Conservation (phyloP, 164 flowering plant species). For the Vitis riparia region DNA sequence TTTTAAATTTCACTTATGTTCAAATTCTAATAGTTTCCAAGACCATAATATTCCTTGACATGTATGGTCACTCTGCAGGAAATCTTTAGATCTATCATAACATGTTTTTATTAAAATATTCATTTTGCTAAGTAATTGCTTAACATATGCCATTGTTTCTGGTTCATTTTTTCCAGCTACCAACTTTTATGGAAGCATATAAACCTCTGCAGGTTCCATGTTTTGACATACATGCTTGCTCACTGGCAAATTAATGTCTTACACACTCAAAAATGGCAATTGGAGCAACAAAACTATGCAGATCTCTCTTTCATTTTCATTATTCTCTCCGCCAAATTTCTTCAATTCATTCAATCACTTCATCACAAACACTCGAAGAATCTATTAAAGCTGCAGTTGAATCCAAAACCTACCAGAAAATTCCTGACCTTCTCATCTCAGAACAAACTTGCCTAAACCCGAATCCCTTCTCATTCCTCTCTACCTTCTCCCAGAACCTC, state of each 20-base stretch:
- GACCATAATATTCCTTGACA: no score
- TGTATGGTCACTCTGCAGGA: no score
- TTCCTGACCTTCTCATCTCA: slow-evolving; percentile 46
- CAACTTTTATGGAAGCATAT: background rate
- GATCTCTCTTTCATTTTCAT: background rate
- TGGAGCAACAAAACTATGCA: slow-evolving; percentile 5
- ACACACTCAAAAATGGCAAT: slow-evolving; percentile 4
- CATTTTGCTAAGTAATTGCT: background rate
- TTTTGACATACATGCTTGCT: background rate
- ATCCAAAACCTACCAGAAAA: slow-evolving; percentile 42
- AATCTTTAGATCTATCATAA: no score
- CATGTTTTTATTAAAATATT: no score
- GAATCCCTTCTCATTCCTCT: slow-evolving; percentile 69
- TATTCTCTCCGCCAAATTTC: slow-evolving; percentile 5
- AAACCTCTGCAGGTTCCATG: slow-evolving; percentile 7
- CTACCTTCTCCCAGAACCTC: slow-evolving; percentile 29
- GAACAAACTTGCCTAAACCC: slow-evolving; percentile 26
- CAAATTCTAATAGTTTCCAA: no score
- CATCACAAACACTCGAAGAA: slow-evolving; percentile 34
- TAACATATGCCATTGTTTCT: background rate
- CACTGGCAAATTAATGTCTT: background rate
- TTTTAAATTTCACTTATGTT: no score
- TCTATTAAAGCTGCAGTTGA: slow-evolving; percentile 47
- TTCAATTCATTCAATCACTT: slow-evolving; percentile 4
- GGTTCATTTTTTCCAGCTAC: background rate